These are phyloP conservation scores for Xerocomellus amylosporus DNA, from an alignment of 768 basidiomycete genomes.

Conservation along the genomic window DNA sequence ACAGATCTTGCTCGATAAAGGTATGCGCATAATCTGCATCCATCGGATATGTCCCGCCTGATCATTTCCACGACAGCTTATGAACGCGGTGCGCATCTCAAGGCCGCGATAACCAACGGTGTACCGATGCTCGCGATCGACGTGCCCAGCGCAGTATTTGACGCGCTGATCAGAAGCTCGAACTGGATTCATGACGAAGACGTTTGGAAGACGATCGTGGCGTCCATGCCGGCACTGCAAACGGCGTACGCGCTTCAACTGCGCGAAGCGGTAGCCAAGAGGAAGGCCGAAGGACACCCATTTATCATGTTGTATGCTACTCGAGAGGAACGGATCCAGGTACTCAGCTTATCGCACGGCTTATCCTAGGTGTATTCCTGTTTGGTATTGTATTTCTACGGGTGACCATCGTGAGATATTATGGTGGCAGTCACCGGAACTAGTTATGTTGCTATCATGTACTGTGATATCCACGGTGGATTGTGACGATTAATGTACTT, in stretches of 20 bases:
- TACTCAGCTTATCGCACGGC: constrained; percentile 43
- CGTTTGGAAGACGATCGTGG: constrained; percentile 59
- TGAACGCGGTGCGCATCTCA: constrained; percentile 56
- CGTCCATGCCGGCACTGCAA: constrained; percentile 54
- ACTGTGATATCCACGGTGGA: too few relatives aligned
- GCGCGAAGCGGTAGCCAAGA: constrained; percentile 61
- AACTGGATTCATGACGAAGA: constrained; percentile 77
- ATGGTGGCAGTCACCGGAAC: too few relatives aligned
- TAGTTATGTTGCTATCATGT: neutral
- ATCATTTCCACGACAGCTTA: constrained; percentile 45
- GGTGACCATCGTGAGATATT: neutral
- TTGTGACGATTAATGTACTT: neutral
- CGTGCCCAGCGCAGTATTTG: constrained; percentile 58
- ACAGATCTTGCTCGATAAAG: constrained; percentile 65
- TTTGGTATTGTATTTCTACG: neutral
- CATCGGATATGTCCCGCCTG: neutral
- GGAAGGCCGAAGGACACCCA: constrained; percentile 58
- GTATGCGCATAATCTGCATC: constrained; percentile 31
- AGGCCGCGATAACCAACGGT: constrained; percentile 54
- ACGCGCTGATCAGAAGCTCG: constrained; percentile 53
- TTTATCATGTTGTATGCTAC: constrained; percentile 66
- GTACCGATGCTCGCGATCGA: constrained; percentile 74
- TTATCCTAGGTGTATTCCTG: neutral
- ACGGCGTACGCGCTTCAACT: constrained; percentile 64
- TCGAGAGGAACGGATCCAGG: constrained; percentile 64